A percentile compares a stretch with the other conserved stretches of the same genome.
phyloP scores from a whole-genome alignment of 2,329 filamentous ascomycete genomes.

The Lachnum nothofagi region DNA sequence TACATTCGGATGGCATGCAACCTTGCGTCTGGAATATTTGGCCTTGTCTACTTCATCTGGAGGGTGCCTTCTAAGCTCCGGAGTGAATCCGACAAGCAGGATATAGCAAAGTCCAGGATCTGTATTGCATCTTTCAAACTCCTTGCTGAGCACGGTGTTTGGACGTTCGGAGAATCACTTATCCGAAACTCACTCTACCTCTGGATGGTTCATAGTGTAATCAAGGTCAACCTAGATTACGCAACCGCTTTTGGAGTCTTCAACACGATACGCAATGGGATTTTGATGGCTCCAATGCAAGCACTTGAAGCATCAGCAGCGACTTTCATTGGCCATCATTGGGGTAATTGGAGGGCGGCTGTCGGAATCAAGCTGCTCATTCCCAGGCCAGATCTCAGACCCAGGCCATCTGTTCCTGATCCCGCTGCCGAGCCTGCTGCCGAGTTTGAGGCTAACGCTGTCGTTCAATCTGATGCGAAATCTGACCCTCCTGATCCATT shows the following conservation, averaged over 20 bases:
- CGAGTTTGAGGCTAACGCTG: too few relatives aligned
- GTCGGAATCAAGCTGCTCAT: too few relatives aligned
- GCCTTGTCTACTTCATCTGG: constrained; percentile 55
- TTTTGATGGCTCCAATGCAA: constrained; percentile 68
- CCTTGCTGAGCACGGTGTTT: constrained; percentile 51
- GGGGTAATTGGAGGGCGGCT: constrained; percentile 42
- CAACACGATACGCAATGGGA: constrained; percentile 67
- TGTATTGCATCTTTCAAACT: constrained; percentile 37
- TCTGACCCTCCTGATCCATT: too few relatives aligned
- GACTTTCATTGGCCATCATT: constrained; percentile 61
- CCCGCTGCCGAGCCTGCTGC: too few relatives aligned
- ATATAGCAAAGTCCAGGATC: constrained; percentile 14
- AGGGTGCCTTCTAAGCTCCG: too few relatives aligned
- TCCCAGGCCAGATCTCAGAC: too few relatives aligned
- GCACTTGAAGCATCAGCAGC: constrained; percentile 61
- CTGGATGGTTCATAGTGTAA: constrained; percentile 64
- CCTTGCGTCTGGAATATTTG: constrained; percentile 48
- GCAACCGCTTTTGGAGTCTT: constrained; percentile 71
- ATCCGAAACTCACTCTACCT: constrained; percentile 66
- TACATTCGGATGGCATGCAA: constrained; percentile 58
- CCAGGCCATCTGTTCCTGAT: too few relatives aligned
- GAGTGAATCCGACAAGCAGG: too few relatives aligned
- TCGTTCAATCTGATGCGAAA: too few relatives aligned
- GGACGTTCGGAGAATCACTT: constrained; percentile 60
- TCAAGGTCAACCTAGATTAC: constrained; percentile 58